Base-by-base conservation (phyloP, 2,329 filamentous ascomycete genomes). In the Pseudohalonectria lignicola region DNA sequence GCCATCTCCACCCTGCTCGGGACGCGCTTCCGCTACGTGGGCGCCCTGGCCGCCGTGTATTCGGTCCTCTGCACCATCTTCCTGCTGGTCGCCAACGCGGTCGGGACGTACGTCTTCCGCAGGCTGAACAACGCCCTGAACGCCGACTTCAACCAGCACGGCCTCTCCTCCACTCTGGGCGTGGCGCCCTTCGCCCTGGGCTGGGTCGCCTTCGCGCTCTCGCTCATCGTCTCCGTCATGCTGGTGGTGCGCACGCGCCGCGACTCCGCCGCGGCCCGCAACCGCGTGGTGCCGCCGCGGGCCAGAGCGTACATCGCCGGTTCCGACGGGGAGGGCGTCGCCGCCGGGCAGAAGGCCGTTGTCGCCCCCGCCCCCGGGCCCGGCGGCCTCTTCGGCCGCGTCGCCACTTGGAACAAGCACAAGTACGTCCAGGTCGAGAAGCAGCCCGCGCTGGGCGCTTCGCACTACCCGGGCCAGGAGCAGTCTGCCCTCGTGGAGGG, bases 361-460 rank as follows among this genome's bases (percentile, higher is more conserved):
- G 39, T 18, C 9, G 26, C 33, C 9, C 29, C 10, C 17, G 19
- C 36, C 13, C 5, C n/a, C n/a, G 23, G 19, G 13, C 26, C 11
- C 16, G 25, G 25, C 4, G 31, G 43, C 11, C 35, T 54, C n/a
- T 30, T 52, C n/a, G 40, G 37, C 16, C 45, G 48, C 12, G 39
- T 53, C 3, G 46, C 46, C 4, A 50, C 49, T 4, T 52, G 49
- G 46, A 46, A 43, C 4, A 43, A 43, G 3, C 51, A 54, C 41
- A 53, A 49, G 34, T 60, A 60, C 38, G 47, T 48, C n/a, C 52
- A 53, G 41, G 43, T 59, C 29, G 52, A 52, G 30, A 47, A 50
- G 35, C 51, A 54, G 41, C 42, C 39, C 8, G 47, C 42, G 12
- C 20, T 45, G 8, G 34, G 40, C n/a, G 34, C 37, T 17, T 38